Evolutionary conservation across 2,329 filamentous ascomycete species (phyloP).

Genomic region (Kalaharituber pfeilii): DNA sequence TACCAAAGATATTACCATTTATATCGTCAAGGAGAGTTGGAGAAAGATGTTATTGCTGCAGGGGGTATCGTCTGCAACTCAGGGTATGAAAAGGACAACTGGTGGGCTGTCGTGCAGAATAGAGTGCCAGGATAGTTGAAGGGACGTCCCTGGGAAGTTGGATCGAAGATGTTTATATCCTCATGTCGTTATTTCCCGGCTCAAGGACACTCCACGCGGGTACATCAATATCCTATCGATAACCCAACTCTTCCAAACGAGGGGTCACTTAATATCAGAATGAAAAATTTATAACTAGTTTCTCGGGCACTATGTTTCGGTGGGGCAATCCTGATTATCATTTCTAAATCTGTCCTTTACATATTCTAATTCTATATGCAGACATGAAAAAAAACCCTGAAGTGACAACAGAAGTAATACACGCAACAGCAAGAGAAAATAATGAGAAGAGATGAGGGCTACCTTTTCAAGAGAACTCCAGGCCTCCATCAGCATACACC

Average conservation of each 20-base stretch:
- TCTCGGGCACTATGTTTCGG: background rate
- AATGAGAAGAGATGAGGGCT: no score
- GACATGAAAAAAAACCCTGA: background rate
- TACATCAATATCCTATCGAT: background rate
- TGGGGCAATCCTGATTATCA: background rate
- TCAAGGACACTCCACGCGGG: background rate
- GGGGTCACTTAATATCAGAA: background rate
- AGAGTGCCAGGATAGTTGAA: background rate
- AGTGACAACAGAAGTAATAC: background rate
- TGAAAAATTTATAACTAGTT: background rate
- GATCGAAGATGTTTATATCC: background rate
- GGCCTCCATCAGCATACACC: no score
- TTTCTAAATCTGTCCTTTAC: background rate
- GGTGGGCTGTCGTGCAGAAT: slow-evolving; percentile 60
- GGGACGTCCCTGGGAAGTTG: background rate
- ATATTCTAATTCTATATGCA: background rate
- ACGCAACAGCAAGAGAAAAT: background rate
- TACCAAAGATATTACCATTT: slow-evolving; percentile 91
- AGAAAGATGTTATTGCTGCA: slow-evolving; percentile 55
- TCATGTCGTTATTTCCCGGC: background rate
- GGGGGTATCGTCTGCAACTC: slow-evolving; percentile 59
- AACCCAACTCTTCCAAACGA: background rate
- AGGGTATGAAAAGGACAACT: slow-evolving; percentile 95
- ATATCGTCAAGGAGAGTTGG: slow-evolving; percentile 71
- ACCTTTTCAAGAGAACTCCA: no score